Evolutionary conservation across 1,284 basidiomycete species (phyloP).

Genomic region (Mycosarcoma maydis): DNA sequence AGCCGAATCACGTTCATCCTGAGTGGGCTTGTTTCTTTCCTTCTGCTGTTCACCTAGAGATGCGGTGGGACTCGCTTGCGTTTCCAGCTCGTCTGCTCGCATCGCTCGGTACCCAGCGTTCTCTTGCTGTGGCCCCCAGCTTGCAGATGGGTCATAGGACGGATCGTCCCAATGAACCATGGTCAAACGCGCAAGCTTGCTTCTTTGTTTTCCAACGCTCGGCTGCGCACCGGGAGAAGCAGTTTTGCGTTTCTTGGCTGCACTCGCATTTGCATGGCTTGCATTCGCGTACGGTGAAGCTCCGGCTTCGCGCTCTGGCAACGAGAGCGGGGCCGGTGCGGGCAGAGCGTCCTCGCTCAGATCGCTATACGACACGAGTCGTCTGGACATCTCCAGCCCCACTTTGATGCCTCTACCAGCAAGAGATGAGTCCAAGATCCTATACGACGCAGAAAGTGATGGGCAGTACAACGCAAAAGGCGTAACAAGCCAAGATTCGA

Average conservation of each 20-base stretch:
- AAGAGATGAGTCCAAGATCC: too few relatives aligned
- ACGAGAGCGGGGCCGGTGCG: background rate
- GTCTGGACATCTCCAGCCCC: slow-evolving; percentile 12
- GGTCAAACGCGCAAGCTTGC: background rate
- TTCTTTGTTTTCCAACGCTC: background rate
- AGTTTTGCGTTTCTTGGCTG: background rate
- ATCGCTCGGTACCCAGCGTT: background rate
- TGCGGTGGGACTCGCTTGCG: too few relatives aligned
- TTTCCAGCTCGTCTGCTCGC: too few relatives aligned
- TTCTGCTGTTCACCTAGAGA: too few relatives aligned
- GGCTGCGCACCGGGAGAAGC: background rate
- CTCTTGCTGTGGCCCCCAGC: background rate
- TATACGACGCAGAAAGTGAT: too few relatives aligned
- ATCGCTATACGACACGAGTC: slow-evolving; percentile 32
- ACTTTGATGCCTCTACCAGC: background rate
- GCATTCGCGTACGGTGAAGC: background rate
- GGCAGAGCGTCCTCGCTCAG: slow-evolving; percentile 1
- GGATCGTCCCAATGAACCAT: slow-evolving; percentile 33
- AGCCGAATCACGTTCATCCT: background rate
- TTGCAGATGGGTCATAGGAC: background rate
- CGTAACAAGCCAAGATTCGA: too few relatives aligned
- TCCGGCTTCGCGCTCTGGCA: background rate
- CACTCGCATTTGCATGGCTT: too few relatives aligned
- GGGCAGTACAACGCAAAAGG: too few relatives aligned
- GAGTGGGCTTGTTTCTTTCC: too few relatives aligned